Conservation (phyloP, 2,329 filamentous ascomycete genomes). For the Diaporthe sp. region DNA sequence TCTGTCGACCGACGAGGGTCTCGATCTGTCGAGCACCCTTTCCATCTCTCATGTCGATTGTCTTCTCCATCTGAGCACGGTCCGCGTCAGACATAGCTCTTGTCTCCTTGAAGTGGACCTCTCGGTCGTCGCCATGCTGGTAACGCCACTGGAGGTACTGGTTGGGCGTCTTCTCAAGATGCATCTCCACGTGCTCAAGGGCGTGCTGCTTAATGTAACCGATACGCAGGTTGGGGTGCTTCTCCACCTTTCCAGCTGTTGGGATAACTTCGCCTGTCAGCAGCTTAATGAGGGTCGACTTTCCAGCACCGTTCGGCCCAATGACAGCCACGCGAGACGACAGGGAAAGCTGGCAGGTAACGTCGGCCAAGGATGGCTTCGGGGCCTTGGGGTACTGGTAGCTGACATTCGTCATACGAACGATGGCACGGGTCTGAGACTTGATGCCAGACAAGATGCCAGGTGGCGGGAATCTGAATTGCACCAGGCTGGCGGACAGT, state of each 20-base stretch:
- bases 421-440: slow-evolving; percentile 91
- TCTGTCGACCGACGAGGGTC: slow-evolving; percentile 92
- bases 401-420: slow-evolving; percentile 91
- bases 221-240: slow-evolving; percentile 98
- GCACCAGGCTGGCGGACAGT: slow-evolving; percentile 84
- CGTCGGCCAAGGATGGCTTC: slow-evolving; percentile 89
- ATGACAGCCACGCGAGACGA: slow-evolving; percentile 97
- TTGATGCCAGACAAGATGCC: slow-evolving; percentile 96
- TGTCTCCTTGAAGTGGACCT: slow-evolving; percentile 97
- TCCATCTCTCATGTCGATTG: slow-evolving; percentile 86
- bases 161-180: slow-evolving; percentile 98
- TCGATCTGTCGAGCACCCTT: slow-evolving; percentile 83
- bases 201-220: slow-evolving; percentile 99
- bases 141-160: slow-evolving; percentile 99
- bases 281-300: slow-evolving; percentile 97
- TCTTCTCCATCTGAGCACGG: slow-evolving; percentile 90
- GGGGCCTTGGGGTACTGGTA: slow-evolving; percentile 92
- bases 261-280: slow-evolving; percentile 93
- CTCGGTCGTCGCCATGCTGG: slow-evolving; percentile 94
- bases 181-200: slow-evolving; percentile 99
- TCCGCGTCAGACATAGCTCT: slow-evolving; percentile 88
- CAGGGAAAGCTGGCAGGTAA: slow-evolving; percentile 86
- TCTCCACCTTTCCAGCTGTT: slow-evolving; percentile 87
- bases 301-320: slow-evolving; percentile 96
- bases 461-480: slow-evolving; percentile 98